phyloP scores from a whole-genome alignment of 352 stramenopile genomes.

The Globisporangium splendens region DNA sequence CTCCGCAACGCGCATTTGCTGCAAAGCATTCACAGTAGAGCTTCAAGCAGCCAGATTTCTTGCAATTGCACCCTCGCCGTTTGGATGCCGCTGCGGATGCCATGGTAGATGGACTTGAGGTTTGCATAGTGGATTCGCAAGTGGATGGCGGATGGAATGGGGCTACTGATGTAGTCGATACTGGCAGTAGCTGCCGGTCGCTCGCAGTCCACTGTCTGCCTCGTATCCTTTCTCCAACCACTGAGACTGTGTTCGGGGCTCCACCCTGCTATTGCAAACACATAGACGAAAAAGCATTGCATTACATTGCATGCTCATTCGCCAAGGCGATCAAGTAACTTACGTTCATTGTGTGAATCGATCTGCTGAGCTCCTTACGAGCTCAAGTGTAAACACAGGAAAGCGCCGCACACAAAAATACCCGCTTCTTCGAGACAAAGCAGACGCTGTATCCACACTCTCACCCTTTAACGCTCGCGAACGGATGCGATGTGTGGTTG shows the following conservation, averaged over 20 bases:
- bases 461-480: too few species aligned
- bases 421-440: not conserved
- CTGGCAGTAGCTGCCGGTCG: not conserved
- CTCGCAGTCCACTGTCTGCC: not conserved
- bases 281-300: not conserved
- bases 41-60: constrained; percentile 96
- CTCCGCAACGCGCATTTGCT: constrained; percentile 40
- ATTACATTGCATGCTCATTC: not conserved
- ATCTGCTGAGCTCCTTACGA: not conserved
- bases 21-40: constrained; percentile 88
- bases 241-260: not conserved
- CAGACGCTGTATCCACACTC: too few species aligned
- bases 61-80: constrained; percentile 91
- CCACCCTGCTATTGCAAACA: not conserved
- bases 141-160: not conserved
- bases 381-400: not conserved
- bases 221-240: not conserved
- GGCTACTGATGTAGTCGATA: not conserved
- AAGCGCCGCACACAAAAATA: not conserved
- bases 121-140: not conserved
- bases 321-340: not conserved
- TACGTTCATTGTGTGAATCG: not conserved
- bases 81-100: not conserved
- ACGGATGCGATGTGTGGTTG: not conserved
- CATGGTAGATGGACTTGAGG: not conserved